These are phyloP conservation scores for Keithomyces neogunnii DNA, from an alignment of 2,329 filamentous ascomycete genomes.

Conservation along the genomic window DNA sequence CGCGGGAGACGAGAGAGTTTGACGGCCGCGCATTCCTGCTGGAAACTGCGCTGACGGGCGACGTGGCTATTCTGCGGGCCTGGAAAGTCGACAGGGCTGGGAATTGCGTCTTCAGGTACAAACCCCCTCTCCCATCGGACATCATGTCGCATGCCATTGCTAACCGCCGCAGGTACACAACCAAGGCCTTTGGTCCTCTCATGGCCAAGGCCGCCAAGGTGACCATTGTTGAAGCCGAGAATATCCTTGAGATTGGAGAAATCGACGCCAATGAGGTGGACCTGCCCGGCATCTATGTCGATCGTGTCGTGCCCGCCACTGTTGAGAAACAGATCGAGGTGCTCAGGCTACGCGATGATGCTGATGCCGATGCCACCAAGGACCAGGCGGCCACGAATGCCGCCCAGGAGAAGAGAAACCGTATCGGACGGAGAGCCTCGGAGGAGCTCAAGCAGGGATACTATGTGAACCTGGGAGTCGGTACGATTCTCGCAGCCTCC, in stretches of 20 bases:
- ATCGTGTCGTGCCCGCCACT: conserved; percentile 69
- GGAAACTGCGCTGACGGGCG: conserved; percentile 67
- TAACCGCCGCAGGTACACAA: conserved; percentile 47
- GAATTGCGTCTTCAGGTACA: conserved; percentile 70
- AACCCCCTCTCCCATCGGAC: background rate
- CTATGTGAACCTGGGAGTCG: conserved; percentile 72
- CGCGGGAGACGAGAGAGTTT: conserved; percentile 65
- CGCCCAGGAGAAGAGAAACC: conserved; percentile 49
- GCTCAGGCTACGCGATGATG: conserved; percentile 43
- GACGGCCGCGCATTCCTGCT: conserved; percentile 65
- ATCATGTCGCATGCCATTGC: background rate
- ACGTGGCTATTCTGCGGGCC: conserved; percentile 69
- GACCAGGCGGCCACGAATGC: conserved; percentile 29
- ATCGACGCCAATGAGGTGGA: conserved; percentile 69
- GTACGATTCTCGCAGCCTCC: conserved; percentile 20
- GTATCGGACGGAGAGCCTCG: conserved; percentile 69
- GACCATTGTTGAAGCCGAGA: conserved; percentile 77
- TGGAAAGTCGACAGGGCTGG: conserved; percentile 69
- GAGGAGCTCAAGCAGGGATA: conserved; percentile 74
- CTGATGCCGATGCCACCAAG: conserved; percentile 24
- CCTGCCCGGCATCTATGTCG: conserved; percentile 74
- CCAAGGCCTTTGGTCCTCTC: conserved; percentile 64
- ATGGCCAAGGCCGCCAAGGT: conserved; percentile 75
- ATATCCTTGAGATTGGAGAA: conserved; percentile 68
- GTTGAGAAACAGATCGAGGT: conserved; percentile 65